These are phyloP conservation scores for Erythrophleum ivorense DNA, from an alignment of 331 rosid species.

Conservation along the genomic window DNA sequence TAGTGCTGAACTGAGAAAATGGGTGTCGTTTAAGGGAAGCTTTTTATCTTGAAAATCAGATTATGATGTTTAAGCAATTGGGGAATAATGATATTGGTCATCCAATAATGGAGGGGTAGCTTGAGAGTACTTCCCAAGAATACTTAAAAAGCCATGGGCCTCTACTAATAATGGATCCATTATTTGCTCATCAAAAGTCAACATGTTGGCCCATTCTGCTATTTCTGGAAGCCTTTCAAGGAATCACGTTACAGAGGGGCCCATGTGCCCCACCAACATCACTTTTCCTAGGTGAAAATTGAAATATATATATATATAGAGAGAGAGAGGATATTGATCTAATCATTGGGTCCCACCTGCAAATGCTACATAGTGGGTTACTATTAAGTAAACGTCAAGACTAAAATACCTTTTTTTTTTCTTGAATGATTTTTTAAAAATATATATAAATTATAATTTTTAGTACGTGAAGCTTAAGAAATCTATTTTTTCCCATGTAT, in stretches of 20 bases:
- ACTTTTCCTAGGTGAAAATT: not conserved
- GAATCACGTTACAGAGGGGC: not conserved
- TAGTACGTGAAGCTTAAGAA: too few species aligned
- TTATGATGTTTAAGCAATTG: not conserved
- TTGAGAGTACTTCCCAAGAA: not conserved
- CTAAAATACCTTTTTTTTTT: too few species aligned
- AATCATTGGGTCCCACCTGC: not conserved
- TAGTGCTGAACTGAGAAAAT: not conserved
- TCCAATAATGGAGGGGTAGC: too few species aligned
- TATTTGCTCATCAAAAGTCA: conserved; percentile 28
- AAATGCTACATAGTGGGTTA: not conserved
- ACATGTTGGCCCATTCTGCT: conserved; percentile 3
- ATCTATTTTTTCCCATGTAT: too few species aligned
- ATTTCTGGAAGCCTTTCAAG: not conserved
- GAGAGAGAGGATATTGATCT: too few species aligned
- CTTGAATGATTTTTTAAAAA: too few species aligned
- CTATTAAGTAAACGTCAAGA: too few species aligned
- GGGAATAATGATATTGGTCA: not conserved
- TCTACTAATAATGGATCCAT: not conserved
- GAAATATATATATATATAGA: too few species aligned
- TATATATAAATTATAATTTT: too few species aligned
- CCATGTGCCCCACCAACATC: not conserved
- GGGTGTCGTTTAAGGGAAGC: conserved; percentile 3
- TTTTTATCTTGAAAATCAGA: not conserved
- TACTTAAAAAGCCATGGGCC: not conserved